Base-by-base conservation (phyloP, 495 filamentous ascomycete species). In the Haplographium delicatum region DNA sequence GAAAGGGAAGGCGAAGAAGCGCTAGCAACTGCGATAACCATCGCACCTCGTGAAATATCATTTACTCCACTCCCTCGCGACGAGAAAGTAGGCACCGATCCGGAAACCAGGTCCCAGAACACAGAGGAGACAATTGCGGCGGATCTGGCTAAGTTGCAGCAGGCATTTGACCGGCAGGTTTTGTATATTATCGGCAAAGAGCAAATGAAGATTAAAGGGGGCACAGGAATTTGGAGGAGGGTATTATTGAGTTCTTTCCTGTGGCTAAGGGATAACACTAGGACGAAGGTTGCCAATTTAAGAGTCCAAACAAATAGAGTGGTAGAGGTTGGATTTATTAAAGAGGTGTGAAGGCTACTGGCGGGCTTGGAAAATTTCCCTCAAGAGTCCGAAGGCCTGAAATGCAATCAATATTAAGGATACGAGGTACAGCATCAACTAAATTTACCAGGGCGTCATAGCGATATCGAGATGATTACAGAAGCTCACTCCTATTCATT, bases 161-260 rank as follows among this genome's bases (percentile, higher is more conserved):
- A 24, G 1, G 81, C 83, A 1, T 85, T 75, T 54, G 69, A 71
- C 6, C 69, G 71, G 22, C 79, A 82, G 53, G 72, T 84, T 22
- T 62, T 86, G 33, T 86, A 88, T 51, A 75, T 88, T 24, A 70
- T 87, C 5, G 84, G 84, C 9, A 88, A 88, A 59, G 84, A 87
- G 52, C 74, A 86, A 67, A 74, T 88, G 73, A 66, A 69, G 13
- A 69, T 86, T 52, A 65, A 63, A 39, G 27, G 46, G 2, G 66
- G 63, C 4, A 72, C 68, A 18, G 69, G 73, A 20, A 57, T 73
- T 27, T 47, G 68, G 37, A 65, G 80, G 9, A 70, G 58, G 31
- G 16, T 75, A 0, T 33, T 79, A 5, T 58, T 88, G 39, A 66
- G 61, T 19, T 65, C 72, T 0, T 88, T 86, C 54, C 58, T 88